These are phyloP conservation scores for Aureobasidium sp. DNA, from an alignment of 2,329 filamentous ascomycete genomes.

Conservation along the genomic window DNA sequence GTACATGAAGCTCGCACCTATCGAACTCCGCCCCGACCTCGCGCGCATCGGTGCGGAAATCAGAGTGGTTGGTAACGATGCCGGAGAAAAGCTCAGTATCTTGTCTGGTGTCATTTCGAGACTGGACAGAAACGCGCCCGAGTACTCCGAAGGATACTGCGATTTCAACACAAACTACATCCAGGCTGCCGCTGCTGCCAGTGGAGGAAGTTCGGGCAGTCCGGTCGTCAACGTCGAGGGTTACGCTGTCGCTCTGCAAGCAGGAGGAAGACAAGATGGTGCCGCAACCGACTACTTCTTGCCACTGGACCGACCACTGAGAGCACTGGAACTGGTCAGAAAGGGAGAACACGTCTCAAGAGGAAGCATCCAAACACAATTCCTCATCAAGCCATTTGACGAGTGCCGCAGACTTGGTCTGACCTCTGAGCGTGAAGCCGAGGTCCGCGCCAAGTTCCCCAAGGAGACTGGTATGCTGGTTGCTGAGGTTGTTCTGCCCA, in stretches of 20 bases:
- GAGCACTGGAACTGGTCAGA: conserved; percentile 79
- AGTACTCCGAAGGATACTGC: conserved; percentile 95
- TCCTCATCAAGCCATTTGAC: conserved; percentile 93
- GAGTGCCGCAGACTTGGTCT: conserved; percentile 87
- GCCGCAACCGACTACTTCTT: conserved; percentile 97
- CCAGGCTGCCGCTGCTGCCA: conserved; percentile 92
- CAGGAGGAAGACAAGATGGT: conserved; percentile 85
- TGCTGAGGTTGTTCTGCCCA: conserved; percentile 85
- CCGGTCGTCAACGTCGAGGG: conserved; percentile 95
- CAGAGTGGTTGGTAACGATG: conserved; percentile 94
- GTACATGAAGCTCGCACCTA: conserved; percentile 82
- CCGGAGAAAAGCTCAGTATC: conserved; percentile 96
- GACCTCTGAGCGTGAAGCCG: conserved; percentile 75
- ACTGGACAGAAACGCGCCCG: conserved; percentile 89
- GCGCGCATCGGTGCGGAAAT: conserved; percentile 89
- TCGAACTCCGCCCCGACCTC: conserved; percentile 74
- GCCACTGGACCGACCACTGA: conserved; percentile 78
- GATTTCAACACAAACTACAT: conserved; percentile 98
- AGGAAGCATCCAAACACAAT: conserved; percentile 97
- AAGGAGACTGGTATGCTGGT: conserved; percentile 96
- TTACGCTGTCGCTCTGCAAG: conserved; percentile 83
- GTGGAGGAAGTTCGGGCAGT: conserved; percentile 95
- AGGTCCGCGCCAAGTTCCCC: conserved; percentile 73
- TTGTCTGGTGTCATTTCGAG: conserved; percentile 94
- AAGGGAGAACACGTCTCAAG: conserved; percentile 66